phyloP scores from a whole-genome alignment of 495 filamentous ascomycete genomes.

The Amorphotheca resinae region DNA sequence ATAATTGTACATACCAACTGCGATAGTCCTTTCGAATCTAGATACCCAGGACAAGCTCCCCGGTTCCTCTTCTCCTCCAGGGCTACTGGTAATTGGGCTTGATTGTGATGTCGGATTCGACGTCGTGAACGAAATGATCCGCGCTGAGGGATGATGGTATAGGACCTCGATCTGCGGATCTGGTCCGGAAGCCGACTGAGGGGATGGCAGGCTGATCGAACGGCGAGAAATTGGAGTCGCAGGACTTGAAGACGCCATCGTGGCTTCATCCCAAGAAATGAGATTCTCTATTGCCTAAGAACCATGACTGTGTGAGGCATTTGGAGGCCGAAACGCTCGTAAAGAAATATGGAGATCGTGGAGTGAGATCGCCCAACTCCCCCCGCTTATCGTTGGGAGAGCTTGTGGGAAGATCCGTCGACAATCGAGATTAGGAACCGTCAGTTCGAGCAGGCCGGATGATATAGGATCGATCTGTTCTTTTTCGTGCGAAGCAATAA shows the following conservation, averaged over 20 bases:
- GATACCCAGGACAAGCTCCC: conserved; percentile 64
- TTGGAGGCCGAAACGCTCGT: not conserved
- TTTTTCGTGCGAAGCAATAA: no score
- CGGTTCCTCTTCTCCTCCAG: conserved; percentile 24
- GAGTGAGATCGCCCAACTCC: not conserved
- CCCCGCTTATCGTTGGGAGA: not conserved
- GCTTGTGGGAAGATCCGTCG: no score
- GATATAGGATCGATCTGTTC: no score
- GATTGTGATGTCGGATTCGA: conserved; percentile 32
- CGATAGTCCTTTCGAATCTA: conserved; percentile 66
- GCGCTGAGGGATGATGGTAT: conserved; percentile 52
- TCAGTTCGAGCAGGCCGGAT: no score
- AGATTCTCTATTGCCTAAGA: conserved; percentile 1
- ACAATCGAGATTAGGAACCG: not conserved
- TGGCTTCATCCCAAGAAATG: not conserved
- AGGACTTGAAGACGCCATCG: conserved; percentile 22
- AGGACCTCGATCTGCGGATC: conserved; percentile 48
- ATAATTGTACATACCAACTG: conserved; percentile 43
- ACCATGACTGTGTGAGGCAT: conserved; percentile 10
- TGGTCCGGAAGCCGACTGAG: conserved; percentile 24
- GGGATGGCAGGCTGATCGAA: conserved; percentile 34
- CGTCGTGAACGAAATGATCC: conserved; percentile 53
- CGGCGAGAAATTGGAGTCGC: conserved; percentile 31
- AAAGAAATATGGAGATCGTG: not conserved
- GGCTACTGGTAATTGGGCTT: conserved; percentile 20